Evolutionary conservation across 2,329 filamentous ascomycete genomes (phyloP).

Genomic region (Coniella vitis): DNA sequence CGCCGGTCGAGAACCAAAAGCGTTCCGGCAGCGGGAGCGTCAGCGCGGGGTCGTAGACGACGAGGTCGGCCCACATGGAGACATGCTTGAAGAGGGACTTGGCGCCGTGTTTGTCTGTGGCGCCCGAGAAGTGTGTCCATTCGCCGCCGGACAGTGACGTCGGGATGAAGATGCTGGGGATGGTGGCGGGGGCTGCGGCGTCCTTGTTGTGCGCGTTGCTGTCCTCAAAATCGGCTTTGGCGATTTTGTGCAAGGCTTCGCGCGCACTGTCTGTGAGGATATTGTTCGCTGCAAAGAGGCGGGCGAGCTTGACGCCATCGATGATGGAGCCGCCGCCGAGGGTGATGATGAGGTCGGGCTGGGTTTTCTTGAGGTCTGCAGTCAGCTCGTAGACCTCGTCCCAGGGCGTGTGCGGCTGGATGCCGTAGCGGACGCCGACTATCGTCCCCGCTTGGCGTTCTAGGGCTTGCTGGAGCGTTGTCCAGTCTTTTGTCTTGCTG

Average conservation of each 20-base stretch:
- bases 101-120: neutral
- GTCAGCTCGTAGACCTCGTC: conserved; percentile 14
- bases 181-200: neutral
- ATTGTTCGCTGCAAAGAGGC: conserved; percentile 16
- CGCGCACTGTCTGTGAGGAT: conserved; percentile 12
- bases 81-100: neutral
- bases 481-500: conserved; percentile 16
- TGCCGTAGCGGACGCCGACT: conserved; percentile 15
- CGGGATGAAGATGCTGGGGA: conserved; percentile 1
- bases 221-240: neutral
- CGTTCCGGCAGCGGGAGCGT: conserved; percentile 37
- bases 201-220: neutral
- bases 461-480: conserved; percentile 10
- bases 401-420: conserved; percentile 17
- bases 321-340: conserved; percentile 18
- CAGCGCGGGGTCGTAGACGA: conserved; percentile 44
- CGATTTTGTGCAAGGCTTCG: conserved; percentile 4
- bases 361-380: conserved; percentile 4
- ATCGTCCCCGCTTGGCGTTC: conserved; percentile 1
- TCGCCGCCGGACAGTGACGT: conserved; percentile 5
- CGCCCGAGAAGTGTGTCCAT: neutral
- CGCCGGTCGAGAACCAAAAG: conserved; percentile 44
- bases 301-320: conserved; percentile 16
- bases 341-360: conserved; percentile 15
- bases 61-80: conserved; percentile 22